Evolutionary conservation across 2,329 filamentous ascomycete species (phyloP).

Genomic region (Cadophora sp.): DNA sequence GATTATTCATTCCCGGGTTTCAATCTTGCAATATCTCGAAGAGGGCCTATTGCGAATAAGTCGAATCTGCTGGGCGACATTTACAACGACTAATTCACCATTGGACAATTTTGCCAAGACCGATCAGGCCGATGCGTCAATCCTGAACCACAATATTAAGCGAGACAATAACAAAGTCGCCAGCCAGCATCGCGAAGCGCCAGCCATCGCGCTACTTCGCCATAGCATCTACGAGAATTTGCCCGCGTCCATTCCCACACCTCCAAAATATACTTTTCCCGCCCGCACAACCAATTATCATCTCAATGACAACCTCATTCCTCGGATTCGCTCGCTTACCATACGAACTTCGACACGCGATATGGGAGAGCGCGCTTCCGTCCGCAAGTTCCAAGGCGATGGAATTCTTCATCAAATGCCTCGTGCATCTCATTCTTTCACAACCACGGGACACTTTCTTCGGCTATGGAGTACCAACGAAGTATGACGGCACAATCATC

Average conservation of each 20-base stretch:
- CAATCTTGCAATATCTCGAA: no score
- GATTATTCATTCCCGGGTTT: no score
- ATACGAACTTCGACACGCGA: conserved; percentile 6
- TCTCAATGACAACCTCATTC: conserved; percentile 1
- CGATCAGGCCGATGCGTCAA: not conserved
- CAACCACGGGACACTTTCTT: not conserved
- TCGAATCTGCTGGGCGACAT: no score
- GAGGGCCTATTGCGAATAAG: no score
- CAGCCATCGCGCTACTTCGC: not conserved
- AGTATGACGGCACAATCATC: conserved; percentile 1
- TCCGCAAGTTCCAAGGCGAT: not conserved
- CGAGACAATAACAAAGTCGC: conserved; percentile 12
- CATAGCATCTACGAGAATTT: not conserved
- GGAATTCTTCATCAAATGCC: not conserved
- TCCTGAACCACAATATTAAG: not conserved
- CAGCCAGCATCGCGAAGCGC: not conserved
- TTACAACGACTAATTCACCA: no score
- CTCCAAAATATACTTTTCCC: not conserved
- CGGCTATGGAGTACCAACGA: not conserved
- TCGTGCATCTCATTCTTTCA: conserved; percentile 4
- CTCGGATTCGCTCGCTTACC: not conserved
- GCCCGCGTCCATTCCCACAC: not conserved
- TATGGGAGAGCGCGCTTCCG: conserved; percentile 15
- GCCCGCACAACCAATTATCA: not conserved
- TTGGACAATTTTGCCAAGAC: not conserved